Conservation (phyloP, 1,284 basidiomycete species). For the Ganoderma sinense region DNA sequence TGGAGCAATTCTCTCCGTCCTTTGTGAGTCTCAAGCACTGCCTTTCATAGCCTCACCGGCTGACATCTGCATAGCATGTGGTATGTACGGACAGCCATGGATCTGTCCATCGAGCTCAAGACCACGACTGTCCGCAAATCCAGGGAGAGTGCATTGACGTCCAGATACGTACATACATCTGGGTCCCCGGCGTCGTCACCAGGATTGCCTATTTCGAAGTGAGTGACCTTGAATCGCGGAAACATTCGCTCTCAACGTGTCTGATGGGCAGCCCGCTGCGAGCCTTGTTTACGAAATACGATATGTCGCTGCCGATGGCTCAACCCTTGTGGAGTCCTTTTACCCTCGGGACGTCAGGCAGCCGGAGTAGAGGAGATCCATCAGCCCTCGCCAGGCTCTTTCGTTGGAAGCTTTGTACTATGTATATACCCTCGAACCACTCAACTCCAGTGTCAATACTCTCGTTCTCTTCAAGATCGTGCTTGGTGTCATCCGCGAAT, state of each 20-base stretch:
- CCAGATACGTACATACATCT: neutral
- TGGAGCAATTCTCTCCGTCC: neutral
- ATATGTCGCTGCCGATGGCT: constrained; percentile 1
- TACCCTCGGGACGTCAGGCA: neutral
- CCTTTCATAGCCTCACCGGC: neutral
- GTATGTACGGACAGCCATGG: neutral
- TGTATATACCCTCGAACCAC: neutral
- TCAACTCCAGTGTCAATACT: neutral
- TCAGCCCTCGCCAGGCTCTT: neutral
- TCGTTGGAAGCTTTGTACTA: neutral
- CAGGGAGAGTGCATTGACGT: neutral
- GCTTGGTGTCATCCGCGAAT: too few species aligned
- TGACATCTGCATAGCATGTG: constrained; percentile 1
- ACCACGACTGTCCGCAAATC: neutral
- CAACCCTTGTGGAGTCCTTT: neutral
- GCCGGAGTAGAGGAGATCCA: neutral
- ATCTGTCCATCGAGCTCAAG: neutral
- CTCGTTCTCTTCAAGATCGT: neutral
- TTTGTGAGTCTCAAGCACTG: neutral
- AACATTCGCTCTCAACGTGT: neutral
- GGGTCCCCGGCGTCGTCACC: neutral
- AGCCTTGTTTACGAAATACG: constrained; percentile 20
- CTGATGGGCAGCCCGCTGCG: neutral
- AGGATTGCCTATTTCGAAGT: neutral
- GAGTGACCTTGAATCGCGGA: neutral